A percentile compares a stretch with the other conserved stretches of the same genome.
These are phyloP conservation scores for Prunus fruticosa DNA, from an alignment of 306 rosid genomes.

Conservation along the genomic window DNA sequence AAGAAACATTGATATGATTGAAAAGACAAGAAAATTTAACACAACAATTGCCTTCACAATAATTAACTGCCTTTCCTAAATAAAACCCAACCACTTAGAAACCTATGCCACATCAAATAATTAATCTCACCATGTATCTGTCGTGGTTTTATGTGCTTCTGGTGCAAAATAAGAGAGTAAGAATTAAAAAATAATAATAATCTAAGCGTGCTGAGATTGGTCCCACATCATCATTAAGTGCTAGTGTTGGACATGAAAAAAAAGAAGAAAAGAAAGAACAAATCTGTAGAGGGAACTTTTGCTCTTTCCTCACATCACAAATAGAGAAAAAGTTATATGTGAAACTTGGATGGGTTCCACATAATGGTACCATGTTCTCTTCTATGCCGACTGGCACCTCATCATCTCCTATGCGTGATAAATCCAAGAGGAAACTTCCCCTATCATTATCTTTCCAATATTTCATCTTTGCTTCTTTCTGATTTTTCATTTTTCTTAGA, in stretches of 20 bases:
- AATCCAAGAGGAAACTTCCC: too few species aligned
- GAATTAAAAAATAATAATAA: not conserved
- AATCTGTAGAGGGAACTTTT: not conserved
- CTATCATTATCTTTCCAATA: too few species aligned
- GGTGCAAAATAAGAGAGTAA: not conserved
- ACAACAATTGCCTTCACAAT: not conserved
- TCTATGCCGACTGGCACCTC: too few species aligned
- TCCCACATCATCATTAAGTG: not conserved
- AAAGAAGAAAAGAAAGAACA: not conserved
- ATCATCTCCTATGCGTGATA: too few species aligned
- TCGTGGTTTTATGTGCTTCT: not conserved
- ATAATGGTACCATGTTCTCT: not conserved
- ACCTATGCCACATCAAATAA: not conserved
- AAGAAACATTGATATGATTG: not conserved
- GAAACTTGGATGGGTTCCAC: not conserved
- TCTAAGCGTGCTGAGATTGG: not conserved
- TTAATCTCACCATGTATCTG: not conserved
- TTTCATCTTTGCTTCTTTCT: too few species aligned
- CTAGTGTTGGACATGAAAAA: not conserved
- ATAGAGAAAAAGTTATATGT: not conserved
- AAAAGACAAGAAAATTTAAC: slow-evolving; percentile 1
- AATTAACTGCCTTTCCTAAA: not conserved
- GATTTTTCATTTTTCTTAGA: not conserved
- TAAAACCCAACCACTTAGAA: not conserved
- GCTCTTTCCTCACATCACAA: not conserved